Conservation (phyloP, 306 rosid genomes). For the Prunus kanzakura region DNA sequence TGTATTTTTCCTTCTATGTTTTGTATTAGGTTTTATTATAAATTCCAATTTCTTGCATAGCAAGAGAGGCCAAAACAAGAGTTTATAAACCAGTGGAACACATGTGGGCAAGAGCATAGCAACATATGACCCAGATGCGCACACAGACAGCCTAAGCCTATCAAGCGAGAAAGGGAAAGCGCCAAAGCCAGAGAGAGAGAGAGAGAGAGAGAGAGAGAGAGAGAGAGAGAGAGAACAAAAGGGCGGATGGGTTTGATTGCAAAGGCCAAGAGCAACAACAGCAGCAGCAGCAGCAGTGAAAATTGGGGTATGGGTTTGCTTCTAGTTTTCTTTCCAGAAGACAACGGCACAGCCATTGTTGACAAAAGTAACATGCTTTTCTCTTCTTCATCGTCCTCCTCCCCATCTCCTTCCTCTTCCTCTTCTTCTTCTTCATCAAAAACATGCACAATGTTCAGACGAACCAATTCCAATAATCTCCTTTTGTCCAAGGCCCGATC, state of each 20-base stretch:
- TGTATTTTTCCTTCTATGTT: not conserved
- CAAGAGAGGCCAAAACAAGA: not conserved
- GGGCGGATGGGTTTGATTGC: conserved; percentile 26
- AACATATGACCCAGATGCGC: not conserved
- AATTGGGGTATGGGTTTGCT: conserved; percentile 65
- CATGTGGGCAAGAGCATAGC: not conserved
- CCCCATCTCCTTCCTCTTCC: conserved; percentile 8
- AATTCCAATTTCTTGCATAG: not conserved
- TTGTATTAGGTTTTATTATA: not conserved
- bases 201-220: not conserved
- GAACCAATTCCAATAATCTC: conserved; percentile 28
- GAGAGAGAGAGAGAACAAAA: not conserved
- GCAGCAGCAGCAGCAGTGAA: not conserved
- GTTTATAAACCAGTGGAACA: not conserved
- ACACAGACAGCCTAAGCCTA: not conserved
- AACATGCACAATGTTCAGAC: not conserved
- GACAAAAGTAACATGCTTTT: conserved; percentile 30
- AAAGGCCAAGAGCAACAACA: conserved; percentile 4
- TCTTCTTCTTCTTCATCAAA: conserved; percentile 23
- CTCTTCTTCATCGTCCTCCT: conserved; percentile 5
- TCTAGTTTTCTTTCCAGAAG: conserved; percentile 67
- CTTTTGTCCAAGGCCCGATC: conserved; percentile 62
- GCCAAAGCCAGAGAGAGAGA: not conserved
- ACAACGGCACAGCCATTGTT: conserved; percentile 32
- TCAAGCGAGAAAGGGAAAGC: not conserved